Evolutionary conservation across 75 land plant genomes (phyloP).

Genomic region (Larix kaempferi): DNA sequence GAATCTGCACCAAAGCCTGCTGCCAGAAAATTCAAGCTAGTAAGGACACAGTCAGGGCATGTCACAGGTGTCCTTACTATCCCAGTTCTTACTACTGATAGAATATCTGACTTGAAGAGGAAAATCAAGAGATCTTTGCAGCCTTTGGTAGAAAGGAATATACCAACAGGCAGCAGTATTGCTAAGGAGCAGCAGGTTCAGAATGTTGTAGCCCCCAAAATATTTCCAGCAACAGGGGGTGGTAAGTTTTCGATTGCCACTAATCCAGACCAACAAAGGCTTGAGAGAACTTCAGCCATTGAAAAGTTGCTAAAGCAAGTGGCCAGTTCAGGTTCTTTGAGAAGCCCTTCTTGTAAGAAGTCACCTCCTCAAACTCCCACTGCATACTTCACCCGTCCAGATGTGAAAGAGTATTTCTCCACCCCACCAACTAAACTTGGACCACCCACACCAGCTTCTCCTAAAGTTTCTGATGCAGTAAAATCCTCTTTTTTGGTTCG

Average conservation of each 20-base stretch:
- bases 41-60: slow-evolving; percentile 28
- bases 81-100: slow-evolving; percentile 49
- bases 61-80: slow-evolving; percentile 35
- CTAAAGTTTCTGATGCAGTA: background rate
- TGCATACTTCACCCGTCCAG: too few species aligned
- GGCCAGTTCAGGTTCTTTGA: background rate
- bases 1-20: slow-evolving; percentile 20
- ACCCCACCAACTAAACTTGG: slow-evolving; percentile 7
- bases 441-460: slow-evolving; percentile 5
- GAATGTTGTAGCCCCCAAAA: background rate
- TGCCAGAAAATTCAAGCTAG: slow-evolving; percentile 43
- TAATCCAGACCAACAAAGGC: background rate
- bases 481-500: slow-evolving; percentile 1
- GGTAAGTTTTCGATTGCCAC: background rate
- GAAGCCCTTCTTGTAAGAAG: too few species aligned
- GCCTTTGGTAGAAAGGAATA: slow-evolving; percentile 32
- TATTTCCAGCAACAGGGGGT: background rate
- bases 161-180: slow-evolving; percentile 15
- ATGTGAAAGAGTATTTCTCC: background rate
- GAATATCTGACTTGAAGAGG: slow-evolving; percentile 36
- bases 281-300: slow-evolving; percentile 1
- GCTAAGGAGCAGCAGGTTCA: slow-evolving; percentile 7
- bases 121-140: slow-evolving; percentile 35
- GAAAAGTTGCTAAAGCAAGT: slow-evolving; percentile 1
- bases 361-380: too few species aligned